These are phyloP conservation scores for Alternaria gaisen DNA, from an alignment of 2,329 filamentous ascomycete species.

Conservation along the genomic window DNA sequence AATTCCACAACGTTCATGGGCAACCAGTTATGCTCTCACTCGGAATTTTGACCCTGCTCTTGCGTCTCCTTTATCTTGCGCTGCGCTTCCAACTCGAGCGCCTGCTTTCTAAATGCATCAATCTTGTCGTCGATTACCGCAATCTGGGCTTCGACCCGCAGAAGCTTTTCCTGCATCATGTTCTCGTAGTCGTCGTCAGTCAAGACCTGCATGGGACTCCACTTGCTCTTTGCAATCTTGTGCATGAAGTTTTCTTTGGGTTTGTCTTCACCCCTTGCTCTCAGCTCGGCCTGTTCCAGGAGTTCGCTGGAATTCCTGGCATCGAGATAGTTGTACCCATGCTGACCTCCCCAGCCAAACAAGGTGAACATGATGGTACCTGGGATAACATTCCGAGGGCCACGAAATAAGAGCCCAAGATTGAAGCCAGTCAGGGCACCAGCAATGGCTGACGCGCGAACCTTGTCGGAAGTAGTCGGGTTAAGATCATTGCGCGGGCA, in stretches of 20 bases:
- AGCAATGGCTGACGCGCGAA: constrained; percentile 73
- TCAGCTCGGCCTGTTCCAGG: constrained; percentile 46
- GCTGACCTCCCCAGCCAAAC: constrained; percentile 66
- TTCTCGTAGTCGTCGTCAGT: constrained; percentile 76
- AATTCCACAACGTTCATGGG: neutral
- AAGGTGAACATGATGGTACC: constrained; percentile 67
- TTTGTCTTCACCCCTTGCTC: constrained; percentile 36
- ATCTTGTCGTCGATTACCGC: constrained; percentile 81
- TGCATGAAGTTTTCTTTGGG: constrained; percentile 56
- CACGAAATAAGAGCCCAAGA: constrained; percentile 64
- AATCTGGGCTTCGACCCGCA: constrained; percentile 78
- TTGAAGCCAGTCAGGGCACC: constrained; percentile 70
- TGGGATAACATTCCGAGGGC: constrained; percentile 56
- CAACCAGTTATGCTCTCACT: neutral
- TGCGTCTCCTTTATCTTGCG: constrained; percentile 18
- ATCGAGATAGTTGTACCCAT: constrained; percentile 63
- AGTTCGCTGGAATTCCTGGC: constrained; percentile 51
- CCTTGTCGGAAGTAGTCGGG: constrained; percentile 66
- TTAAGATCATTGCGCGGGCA: constrained; percentile 50
- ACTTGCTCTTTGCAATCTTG: constrained; percentile 68
- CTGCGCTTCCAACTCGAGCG: constrained; percentile 30
- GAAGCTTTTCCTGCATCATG: constrained; percentile 74
- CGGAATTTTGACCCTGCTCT: neutral
- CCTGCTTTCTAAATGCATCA: constrained; percentile 55
- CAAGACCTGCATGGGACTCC: constrained; percentile 75